Evolutionary conservation across 208 protist genomes (phyloP).

Genomic region (Leishmania mexicana): DNA sequence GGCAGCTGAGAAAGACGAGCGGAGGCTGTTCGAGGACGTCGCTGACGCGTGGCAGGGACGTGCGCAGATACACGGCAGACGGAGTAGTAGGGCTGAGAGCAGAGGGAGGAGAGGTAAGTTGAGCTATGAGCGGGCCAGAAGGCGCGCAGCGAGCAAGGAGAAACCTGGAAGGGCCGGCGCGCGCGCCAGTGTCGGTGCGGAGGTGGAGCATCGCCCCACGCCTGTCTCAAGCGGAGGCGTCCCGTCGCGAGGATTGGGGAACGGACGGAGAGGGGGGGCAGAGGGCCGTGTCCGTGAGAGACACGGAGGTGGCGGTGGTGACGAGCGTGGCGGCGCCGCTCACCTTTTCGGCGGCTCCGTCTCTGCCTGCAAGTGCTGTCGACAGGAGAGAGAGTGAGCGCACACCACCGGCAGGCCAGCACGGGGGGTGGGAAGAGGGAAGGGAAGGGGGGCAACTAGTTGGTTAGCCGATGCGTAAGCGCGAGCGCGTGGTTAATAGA

Average conservation of each 20-base stretch:
- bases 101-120: background rate
- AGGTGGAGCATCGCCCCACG: background rate
- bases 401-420: background rate
- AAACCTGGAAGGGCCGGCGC: background rate
- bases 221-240: background rate
- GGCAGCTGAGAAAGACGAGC: background rate
- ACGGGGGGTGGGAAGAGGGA: too few species aligned
- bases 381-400: background rate
- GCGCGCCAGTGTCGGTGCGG: background rate
- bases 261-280: background rate
- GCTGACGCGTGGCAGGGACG: background rate
- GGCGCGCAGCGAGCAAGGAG: background rate
- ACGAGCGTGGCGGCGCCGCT: background rate
- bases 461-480: background rate
- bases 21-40: background rate
- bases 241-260: background rate
- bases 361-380: background rate
- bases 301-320: background rate
- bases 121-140: background rate
- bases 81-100: too few species aligned
- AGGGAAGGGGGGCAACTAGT: background rate
- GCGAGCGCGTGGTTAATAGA: background rate
- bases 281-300: background rate
- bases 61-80: background rate
- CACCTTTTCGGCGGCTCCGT: background rate